Conservation (phyloP, 116 monocot genomes). For the Cymodocea nodosa region DNA sequence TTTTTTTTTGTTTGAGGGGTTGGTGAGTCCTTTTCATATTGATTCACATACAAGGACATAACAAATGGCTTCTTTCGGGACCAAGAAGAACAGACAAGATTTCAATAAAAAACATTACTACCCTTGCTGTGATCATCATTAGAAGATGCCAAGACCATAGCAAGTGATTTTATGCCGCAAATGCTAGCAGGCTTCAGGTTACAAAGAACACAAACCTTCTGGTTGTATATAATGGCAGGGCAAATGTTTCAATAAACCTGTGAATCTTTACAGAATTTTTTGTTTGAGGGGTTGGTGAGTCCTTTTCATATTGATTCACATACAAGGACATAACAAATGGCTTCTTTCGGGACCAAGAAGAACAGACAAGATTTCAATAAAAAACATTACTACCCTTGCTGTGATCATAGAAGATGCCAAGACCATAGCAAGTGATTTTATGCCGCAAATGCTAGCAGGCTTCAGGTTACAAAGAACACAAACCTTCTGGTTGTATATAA, state of each 20-base stretch:
- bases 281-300: too few relatives aligned
- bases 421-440: conserved; percentile 97
- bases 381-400: conserved; percentile 40
- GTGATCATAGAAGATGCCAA: conserved; percentile 72
- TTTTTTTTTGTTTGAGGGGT: too few relatives aligned
- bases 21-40: too few relatives aligned
- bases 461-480: conserved; percentile 97
- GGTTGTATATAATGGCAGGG: conserved; percentile 34
- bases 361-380: neutral
- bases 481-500: conserved; percentile 69
- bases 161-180: conserved; percentile 93
- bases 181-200: conserved; percentile 93
- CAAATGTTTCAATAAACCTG: neutral
- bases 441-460: conserved; percentile 86
- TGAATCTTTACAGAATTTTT: too few relatives aligned
- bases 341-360: too few relatives aligned
- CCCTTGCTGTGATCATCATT: conserved; percentile 65
- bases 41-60: too few relatives aligned
- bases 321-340: too few relatives aligned
- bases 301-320: too few relatives aligned
- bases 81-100: neutral
- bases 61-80: too few relatives aligned
- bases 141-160: conserved; percentile 89
- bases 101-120: conserved; percentile 8
- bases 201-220: conserved; percentile 90